Conservation (phyloP, 2,329 filamentous ascomycete species). For the Xylaria sp. region DNA sequence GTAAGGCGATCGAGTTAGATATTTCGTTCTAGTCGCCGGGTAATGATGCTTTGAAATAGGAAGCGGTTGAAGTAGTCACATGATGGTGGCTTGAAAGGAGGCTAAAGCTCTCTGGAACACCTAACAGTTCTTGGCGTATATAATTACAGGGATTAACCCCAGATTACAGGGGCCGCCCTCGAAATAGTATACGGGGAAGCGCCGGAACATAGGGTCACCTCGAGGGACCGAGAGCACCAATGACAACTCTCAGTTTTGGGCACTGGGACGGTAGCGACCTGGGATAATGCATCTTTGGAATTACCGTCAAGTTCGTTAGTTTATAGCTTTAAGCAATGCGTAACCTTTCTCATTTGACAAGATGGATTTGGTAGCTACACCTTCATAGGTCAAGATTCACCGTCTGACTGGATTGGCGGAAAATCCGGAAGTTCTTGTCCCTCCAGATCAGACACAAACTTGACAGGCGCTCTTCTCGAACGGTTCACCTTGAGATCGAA, state of each 20-base stretch:
- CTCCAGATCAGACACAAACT: background rate
- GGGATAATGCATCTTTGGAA: no score
- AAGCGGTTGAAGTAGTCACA: background rate
- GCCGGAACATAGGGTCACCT: no score
- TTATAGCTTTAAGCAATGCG: background rate
- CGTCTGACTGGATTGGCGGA: background rate
- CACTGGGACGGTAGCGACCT: no score
- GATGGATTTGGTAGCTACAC: background rate
- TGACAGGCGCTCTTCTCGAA: constrained; percentile 8
- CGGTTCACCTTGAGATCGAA: constrained; percentile 59
- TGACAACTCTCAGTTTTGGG: background rate
- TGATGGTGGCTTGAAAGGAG: background rate
- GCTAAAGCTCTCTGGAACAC: background rate
- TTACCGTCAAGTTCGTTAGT: no score
- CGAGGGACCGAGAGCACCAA: no score
- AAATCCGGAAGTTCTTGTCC: background rate
- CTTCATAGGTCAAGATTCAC: background rate
- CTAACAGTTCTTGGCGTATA: background rate
- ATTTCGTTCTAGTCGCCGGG: background rate
- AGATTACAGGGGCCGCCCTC: background rate
- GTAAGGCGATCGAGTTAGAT: background rate
- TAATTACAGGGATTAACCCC: background rate
- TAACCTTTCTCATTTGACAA: background rate
- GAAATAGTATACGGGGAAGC: no score
- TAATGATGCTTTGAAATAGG: background rate